Evolutionary conservation across 352 stramenopile species (phyloP), one percentile per base, ranked within the genome.

Genomic region (Phytophthora podocarpi): DNA sequence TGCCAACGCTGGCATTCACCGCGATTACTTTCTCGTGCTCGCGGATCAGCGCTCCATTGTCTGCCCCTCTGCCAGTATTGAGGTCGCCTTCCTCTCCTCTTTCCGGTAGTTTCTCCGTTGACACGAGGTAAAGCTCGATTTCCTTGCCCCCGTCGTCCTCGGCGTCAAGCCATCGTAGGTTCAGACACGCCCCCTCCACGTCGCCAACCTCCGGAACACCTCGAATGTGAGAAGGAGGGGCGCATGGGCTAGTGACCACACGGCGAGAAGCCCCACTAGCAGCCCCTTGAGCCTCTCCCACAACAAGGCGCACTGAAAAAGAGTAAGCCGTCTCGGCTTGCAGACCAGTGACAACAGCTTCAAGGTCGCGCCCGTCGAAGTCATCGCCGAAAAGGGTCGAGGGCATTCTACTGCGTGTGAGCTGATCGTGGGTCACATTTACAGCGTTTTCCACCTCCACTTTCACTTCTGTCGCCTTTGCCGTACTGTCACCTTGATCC

Each of bases 301-400:
- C 70, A 46, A 78, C 76, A 23, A 93, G 71, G n/a, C 80, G 83
- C 18, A 95, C 70, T 2, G 73, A 74, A 63, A 95, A 91, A 21
- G 73, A 73, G 59, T 95, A 95, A n/a, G 61, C 50, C 1, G 73
- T 85, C 54, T 91, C 84, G 0, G 85, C 64, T 24, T 64, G 37
- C 4, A 95, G 67, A 0, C 79, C 82, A 9, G 31, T 51, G 32
- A 92, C 71, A 15, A 80, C 55, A 12, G 67, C 77, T 56, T 92
- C 70, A 34, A 95, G 88, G 37, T 90, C 79, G 34, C 78, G 79
- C n/a, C 85, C 83, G 54, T 93, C 83, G 46, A 93, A 91, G 28
- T 87, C 82, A 24, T 91, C 80, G 1, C 82, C 82, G 54, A 95
- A 95, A 4, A 88, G 70, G 8, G 70, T 63, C 2, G 82, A 91